A percentile compares a stretch with the other conserved stretches of the same genome.
These are phyloP conservation scores for Yamadazyma takamatsuzukensis DNA, from an alignment of 805 yeast genomes.

Conservation along the genomic window DNA sequence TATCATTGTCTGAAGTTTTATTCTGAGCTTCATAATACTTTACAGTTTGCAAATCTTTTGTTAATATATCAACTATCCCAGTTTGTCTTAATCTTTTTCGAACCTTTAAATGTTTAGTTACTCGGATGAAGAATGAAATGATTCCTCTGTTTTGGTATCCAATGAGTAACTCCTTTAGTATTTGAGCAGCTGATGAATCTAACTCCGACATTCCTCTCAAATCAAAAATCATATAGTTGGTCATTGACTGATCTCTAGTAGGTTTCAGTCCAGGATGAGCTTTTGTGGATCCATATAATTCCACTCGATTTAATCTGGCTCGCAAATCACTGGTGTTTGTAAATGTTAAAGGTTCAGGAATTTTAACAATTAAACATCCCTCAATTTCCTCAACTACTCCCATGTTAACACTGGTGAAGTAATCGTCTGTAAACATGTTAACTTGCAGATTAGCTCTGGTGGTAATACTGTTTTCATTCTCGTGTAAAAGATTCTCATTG, in stretches of 20 bases:
- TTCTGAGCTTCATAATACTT: slow-evolving; percentile 21
- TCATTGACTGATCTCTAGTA: slow-evolving; percentile 34
- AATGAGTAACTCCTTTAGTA: slow-evolving; percentile 22
- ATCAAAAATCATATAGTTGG: slow-evolving; percentile 39
- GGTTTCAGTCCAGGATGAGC: slow-evolving; percentile 42
- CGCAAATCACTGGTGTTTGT: slow-evolving; percentile 39
- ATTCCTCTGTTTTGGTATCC: slow-evolving; percentile 30
- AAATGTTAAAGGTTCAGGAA: slow-evolving; percentile 43
- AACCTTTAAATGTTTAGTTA: slow-evolving; percentile 21
- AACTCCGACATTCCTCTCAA: slow-evolving; percentile 39
- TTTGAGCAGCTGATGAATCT: slow-evolving; percentile 41
- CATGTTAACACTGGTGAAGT: slow-evolving; percentile 32
- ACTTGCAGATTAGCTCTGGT: slow-evolving; percentile 14
- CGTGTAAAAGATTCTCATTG: slow-evolving; percentile 9
- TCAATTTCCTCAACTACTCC: slow-evolving; percentile 40
- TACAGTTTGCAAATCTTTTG: slow-evolving; percentile 21
- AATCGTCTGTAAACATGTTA: slow-evolving; percentile 32
- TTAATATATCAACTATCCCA: slow-evolving; percentile 26
- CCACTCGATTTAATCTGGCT: slow-evolving; percentile 36
- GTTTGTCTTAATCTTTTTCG: slow-evolving; percentile 26
- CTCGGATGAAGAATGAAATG: slow-evolving; percentile 33
- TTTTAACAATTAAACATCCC: slow-evolving; percentile 40
- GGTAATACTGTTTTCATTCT: background rate
- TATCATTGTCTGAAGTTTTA: slow-evolving; percentile 1
- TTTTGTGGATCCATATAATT: slow-evolving; percentile 39